A percentile compares a stretch with the other conserved stretches of the same genome.
These are phyloP conservation scores for Paramecium sonneborni DNA, from an alignment of 73 alveolate genomes.

Conservation along the genomic window DNA sequence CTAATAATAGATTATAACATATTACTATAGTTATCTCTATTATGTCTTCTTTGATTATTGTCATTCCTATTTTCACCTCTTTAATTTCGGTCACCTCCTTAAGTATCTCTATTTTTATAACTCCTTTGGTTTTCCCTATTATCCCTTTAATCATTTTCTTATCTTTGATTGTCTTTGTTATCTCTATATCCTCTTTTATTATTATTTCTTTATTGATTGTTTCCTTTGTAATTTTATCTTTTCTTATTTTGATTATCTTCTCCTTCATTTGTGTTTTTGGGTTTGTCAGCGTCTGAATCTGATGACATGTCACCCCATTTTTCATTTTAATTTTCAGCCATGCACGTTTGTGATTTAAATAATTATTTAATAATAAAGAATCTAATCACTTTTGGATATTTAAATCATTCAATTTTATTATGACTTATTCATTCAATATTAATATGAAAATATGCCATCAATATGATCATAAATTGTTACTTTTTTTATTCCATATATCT, in stretches of 20 bases:
- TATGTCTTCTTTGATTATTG: not conserved
- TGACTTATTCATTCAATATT: not conserved
- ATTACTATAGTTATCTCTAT: not conserved
- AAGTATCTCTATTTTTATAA: not conserved
- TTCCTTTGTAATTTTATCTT: not conserved
- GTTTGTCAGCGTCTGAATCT: not conserved
- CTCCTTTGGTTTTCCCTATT: not conserved
- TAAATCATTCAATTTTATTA: not conserved
- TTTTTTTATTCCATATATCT: not conserved
- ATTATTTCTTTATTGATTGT: not conserved
- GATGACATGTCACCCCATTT: slow-evolving; percentile 29
- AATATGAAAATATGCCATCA: not conserved
- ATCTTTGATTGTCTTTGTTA: not conserved
- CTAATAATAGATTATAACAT: not conserved
- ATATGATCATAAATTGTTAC: not conserved
- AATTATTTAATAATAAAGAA: slow-evolving; percentile 11
- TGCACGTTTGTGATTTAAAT: not conserved
- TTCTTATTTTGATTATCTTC: not conserved
- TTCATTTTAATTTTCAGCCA: not conserved
- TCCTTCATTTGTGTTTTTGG: not conserved
- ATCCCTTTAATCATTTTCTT: not conserved
- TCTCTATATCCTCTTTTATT: slow-evolving; percentile 27
- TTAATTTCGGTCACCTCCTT: not conserved
- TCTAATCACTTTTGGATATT: slow-evolving; percentile 16
- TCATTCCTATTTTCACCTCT: slow-evolving; percentile 34